Base-by-base conservation (phyloP, 1,284 basidiomycete genomes). In the Schizophyllum commune region DNA sequence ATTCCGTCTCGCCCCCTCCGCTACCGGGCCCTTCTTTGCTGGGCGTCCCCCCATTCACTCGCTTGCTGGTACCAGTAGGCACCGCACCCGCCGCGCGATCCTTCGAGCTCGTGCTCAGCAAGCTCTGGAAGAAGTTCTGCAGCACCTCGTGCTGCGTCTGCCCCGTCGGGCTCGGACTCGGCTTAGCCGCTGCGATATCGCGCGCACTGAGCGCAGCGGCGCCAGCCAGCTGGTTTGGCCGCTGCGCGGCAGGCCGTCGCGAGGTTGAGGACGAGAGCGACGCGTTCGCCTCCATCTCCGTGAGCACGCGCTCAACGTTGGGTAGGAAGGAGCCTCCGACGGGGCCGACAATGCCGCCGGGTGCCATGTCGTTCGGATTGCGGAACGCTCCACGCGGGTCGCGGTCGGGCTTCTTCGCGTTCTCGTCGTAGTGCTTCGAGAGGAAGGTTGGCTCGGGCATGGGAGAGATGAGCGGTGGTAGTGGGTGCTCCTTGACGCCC, bases 361-460 rank as follows among this genome's bases (percentile, higher is more conserved):
- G 75, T 21, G 77, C 72, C 56, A 80, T 69, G 65, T 88, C 84
- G 65, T 80, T 72, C 47, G 89, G 87, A 68, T 88, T 88, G 58
- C 88, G 81, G 81, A 96, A 95, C 1, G 89, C 85, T n/a, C 86
- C 86, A 58, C 91, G 86, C 15, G 93, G 92, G 75, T 96, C 94
- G 61, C 90, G 84, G 65, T 93, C 90, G 0, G 91, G 83, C 69
- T 94, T 94, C 75, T 92, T 92, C 55, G 89, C 83, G 65, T 95
- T 91, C 68, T 92, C 85, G 72, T 95, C 94, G 72, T 93, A 93
- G 68, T 97, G 91, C 68, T 89, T 88, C 5, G 87, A 80, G 13
- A 97, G 83, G 80, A 96, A 97, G 0, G 83, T 78, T 74, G 96
- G 94, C 70, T 96, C 94, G 2, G 89, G 85, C 57, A 85, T 86